Evolutionary conservation across 2,329 filamentous ascomycete species (phyloP), one percentile per base, ranked within the genome.

Genomic region (Fusarium succisae): DNA sequence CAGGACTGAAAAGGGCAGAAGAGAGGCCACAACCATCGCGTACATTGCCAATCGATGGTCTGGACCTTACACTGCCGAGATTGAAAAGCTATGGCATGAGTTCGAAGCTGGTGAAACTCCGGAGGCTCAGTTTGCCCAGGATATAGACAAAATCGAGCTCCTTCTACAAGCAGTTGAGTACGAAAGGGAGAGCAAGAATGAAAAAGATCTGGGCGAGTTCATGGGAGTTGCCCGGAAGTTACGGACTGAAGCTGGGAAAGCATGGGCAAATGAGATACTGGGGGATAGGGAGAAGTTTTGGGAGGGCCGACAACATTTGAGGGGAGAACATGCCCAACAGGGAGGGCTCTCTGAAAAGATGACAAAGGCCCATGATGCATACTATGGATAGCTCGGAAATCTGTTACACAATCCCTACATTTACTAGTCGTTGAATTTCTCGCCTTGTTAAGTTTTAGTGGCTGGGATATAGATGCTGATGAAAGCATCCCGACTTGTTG

Each of bases 91-190:
- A 47, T 99, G 96, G 94, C 91, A 96, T 79, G 96, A 99, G 83
- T 99, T 99, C 81, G 96, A 99, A 83, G 94, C 96, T 76, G 91
- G 91, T 32, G 81, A 92, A 84, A 98, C 95, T 20, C 84, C 91
- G 22, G 96, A 98, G 81, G 93, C 92, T 77, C 87, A 91, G 69
- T 98, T 96, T 75, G 96, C 98, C 39, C 96, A 99, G 81, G 96
- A 98, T 81, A 90, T 99, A 64, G 96, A 99, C 84, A 98, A 98
- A 90, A 91, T 99, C 81, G 96, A 99, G 85, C 86, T 99, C 74
- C 84, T 99, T 69, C 85, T 97, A 79, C 96, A 99, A 85, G 98
- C 98, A 93, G 86, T 97, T 43, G 96, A 99, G 83, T 99, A 99
- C 79, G 96, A 99, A 88, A 92, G 92, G 77, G 84, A 87, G 22